These are phyloP conservation scores for Macrolepiota dolichaula DNA, from an alignment of 768 basidiomycete species.

Conservation along the genomic window DNA sequence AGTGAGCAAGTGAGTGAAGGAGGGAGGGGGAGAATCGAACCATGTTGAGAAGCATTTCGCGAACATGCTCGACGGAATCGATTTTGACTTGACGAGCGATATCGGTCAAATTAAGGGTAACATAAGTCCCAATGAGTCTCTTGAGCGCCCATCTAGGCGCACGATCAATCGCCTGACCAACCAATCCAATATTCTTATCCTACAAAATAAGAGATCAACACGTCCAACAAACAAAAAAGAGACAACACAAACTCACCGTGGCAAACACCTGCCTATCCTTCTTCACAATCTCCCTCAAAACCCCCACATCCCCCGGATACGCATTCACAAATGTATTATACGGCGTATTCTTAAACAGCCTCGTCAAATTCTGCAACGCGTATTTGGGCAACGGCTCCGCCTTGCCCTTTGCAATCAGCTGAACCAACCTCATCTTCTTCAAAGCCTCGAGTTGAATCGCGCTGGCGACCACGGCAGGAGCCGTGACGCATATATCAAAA, in stretches of 20 bases:
- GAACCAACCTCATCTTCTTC: constrained; percentile 79
- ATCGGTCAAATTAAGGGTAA: constrained; percentile 71
- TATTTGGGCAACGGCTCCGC: constrained; percentile 73
- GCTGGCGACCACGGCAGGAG: constrained; percentile 53
- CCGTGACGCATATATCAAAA: constrained; percentile 75
- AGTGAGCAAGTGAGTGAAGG: not conserved
- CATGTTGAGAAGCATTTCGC: constrained; percentile 68
- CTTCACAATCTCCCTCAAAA: constrained; percentile 43
- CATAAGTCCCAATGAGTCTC: constrained; percentile 79
- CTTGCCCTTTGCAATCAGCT: constrained; percentile 75
- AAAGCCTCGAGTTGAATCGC: constrained; percentile 82
- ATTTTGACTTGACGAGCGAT: constrained; percentile 58
- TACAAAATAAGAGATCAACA: constrained; percentile 20
- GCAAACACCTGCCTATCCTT: constrained; percentile 55
- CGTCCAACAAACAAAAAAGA: too few relatives aligned
- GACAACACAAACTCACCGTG: constrained; percentile 44
- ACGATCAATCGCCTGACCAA: constrained; percentile 61
- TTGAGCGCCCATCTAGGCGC: constrained; percentile 78
- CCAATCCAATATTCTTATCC: constrained; percentile 74
- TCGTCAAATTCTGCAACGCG: constrained; percentile 51
- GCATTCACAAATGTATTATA: constrained; percentile 62
- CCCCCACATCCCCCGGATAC: constrained; percentile 55
- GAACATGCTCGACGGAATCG: constrained; percentile 50
- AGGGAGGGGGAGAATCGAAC: constrained; percentile 29
- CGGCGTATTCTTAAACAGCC: constrained; percentile 63